Conservation (phyloP, 1,284 basidiomycete genomes). For the Stygiomarasmius scandens region DNA sequence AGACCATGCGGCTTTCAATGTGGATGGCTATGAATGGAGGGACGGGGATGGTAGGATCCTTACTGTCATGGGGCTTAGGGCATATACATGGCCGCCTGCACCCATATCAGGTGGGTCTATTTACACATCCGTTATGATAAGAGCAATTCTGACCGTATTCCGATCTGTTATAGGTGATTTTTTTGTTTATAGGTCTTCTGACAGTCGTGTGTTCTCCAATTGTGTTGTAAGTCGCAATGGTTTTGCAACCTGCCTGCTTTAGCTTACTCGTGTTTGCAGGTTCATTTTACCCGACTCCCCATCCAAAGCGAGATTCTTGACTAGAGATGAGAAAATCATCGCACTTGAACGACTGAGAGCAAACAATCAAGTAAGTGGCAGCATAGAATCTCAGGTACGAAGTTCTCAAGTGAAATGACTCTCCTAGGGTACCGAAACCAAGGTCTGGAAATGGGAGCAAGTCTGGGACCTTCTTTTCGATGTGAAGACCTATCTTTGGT, state of each 20-base stretch:
- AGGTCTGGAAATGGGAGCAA: slow-evolving; percentile 49
- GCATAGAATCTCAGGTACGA: not conserved
- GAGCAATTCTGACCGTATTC: not conserved
- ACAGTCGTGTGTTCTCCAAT: slow-evolving; percentile 46
- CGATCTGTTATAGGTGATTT: slow-evolving; percentile 39
- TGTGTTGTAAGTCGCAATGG: slow-evolving; percentile 42
- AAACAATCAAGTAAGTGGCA: slow-evolving; percentile 37
- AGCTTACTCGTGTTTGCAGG: slow-evolving; percentile 17
- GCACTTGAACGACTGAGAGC: slow-evolving; percentile 45
- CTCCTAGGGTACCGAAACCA: slow-evolving; percentile 41
- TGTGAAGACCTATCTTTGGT: slow-evolving; percentile 48
- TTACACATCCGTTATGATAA: not conserved
- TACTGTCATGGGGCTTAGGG: slow-evolving; percentile 44
- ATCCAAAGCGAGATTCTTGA: slow-evolving; percentile 40
- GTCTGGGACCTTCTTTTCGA: slow-evolving; percentile 43
- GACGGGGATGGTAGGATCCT: slow-evolving; percentile 43
- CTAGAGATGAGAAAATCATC: slow-evolving; percentile 42
- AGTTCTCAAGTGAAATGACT: not conserved
- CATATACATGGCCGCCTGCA: slow-evolving; percentile 40
- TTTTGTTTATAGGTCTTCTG: slow-evolving; percentile 51
- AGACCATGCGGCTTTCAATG: slow-evolving; percentile 43
- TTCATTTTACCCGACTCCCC: slow-evolving; percentile 45
- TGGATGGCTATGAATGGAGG: slow-evolving; percentile 46
- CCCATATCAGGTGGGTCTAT: slow-evolving; percentile 38
- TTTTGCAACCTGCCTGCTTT: not conserved